Percentiles rank a stretch among this genome's conserved stretches.
Conservation (phyloP, 139 green algal genomes). For the Diplosphaera chodatii region DNA sequence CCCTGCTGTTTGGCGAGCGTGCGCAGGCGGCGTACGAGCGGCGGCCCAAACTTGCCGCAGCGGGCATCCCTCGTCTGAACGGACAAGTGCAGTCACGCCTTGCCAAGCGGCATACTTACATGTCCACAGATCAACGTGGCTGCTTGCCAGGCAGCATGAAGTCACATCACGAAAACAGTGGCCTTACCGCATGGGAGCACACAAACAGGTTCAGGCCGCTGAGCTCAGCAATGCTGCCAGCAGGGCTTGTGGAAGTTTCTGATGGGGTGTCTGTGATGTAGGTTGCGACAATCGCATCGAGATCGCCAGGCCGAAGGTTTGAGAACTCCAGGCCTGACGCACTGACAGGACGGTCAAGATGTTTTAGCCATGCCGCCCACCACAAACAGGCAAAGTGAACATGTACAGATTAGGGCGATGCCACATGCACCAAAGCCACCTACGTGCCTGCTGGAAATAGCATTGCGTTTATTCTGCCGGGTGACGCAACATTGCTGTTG, state of each 20-base stretch:
- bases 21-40: constrained; percentile 17
- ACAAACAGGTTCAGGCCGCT: constrained; percentile 23
- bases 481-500: neutral
- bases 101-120: too few relatives aligned
- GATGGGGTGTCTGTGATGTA: neutral
- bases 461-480: neutral
- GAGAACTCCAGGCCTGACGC: neutral
- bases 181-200: constrained; percentile 27
- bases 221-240: neutral
- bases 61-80: constrained; percentile 23
- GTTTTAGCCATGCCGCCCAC: neutral
- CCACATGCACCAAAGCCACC: too few relatives aligned
- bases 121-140: too few relatives aligned
- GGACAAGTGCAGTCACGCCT: too few relatives aligned
- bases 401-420: neutral
- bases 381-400: too few relatives aligned
- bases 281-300: neutral
- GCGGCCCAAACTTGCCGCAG: constrained; percentile 27
- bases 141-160: too few relatives aligned
- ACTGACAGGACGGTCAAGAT: too few relatives aligned
- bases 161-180: too few relatives aligned
- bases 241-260: neutral
- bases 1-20: neutral
- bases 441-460: neutral
- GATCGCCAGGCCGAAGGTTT: neutral